Percentiles rank a stretch among this genome's conserved stretches.
These are phyloP conservation scores for Fomes fomentarius DNA, from an alignment of 1,284 basidiomycete species.

Conservation along the genomic window DNA sequence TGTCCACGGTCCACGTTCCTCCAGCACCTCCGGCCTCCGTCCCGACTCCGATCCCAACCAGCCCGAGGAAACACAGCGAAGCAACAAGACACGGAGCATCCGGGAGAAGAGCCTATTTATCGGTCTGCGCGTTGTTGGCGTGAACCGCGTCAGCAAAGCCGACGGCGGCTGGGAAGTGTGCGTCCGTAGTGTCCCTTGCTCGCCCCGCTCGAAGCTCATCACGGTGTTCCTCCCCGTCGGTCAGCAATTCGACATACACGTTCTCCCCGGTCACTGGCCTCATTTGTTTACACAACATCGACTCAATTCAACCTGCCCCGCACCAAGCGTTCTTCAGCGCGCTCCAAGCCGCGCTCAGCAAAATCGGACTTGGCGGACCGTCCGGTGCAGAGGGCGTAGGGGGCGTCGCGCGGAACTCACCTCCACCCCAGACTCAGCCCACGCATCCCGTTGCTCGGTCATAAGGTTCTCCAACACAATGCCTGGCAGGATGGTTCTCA, in stretches of 20 bases:
- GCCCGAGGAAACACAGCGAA: constrained; percentile 22
- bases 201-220: neutral
- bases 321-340: constrained; percentile 71
- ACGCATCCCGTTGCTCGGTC: neutral
- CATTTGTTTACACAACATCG: constrained; percentile 62
- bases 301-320: constrained; percentile 76
- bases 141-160: constrained; percentile 60
- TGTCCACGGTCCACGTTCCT: constrained; percentile 29
- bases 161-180: constrained; percentile 71
- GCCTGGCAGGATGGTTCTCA: neutral
- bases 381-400: constrained; percentile 18
- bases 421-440: neutral
- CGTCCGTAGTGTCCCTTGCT: constrained; percentile 34
- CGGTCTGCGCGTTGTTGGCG: constrained; percentile 56
- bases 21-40: constrained; percentile 10
- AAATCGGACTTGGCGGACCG: constrained; percentile 31
- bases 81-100: constrained; percentile 17
- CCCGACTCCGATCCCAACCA: neutral
- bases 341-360: constrained; percentile 49
- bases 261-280: constrained; percentile 70
- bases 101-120: constrained; percentile 59
- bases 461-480: neutral
- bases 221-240: neutral
- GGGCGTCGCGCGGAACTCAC: constrained; percentile 13
- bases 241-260: constrained; percentile 71